Evolutionary conservation across 305 asterid species (phyloP).

Genomic region (Petunia hybrid): DNA sequence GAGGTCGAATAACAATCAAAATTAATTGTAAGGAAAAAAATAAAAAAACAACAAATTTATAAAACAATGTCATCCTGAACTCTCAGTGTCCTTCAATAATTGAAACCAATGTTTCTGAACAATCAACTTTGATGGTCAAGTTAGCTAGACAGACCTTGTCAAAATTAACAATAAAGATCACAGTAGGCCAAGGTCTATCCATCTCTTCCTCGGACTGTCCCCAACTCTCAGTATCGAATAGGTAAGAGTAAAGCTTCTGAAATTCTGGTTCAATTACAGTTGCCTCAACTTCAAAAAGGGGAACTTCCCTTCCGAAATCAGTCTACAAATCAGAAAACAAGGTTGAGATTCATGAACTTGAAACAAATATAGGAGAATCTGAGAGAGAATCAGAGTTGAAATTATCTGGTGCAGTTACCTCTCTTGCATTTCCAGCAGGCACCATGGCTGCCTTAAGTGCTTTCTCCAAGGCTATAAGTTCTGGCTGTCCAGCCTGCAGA

Average conservation of each 20-base stretch:
- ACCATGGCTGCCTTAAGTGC: constrained; percentile 74
- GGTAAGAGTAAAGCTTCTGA: constrained; percentile 87
- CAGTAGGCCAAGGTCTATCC: constrained; percentile 91
- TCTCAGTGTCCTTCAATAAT: constrained; percentile 16
- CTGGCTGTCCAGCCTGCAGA: constrained; percentile 87
- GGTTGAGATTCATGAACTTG: constrained; percentile 12
- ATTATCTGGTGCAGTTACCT: constrained; percentile 61
- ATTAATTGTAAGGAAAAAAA: neutral
- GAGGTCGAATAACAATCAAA: neutral
- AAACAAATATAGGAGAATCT: constrained; percentile 29
- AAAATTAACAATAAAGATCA: constrained; percentile 86
- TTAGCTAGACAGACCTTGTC: constrained; percentile 70
- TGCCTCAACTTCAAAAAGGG: constrained; percentile 96
- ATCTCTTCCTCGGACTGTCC: constrained; percentile 67
- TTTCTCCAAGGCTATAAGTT: constrained; percentile 86
- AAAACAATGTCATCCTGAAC: neutral
- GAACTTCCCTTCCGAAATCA: constrained; percentile 95
- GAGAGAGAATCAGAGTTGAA: constrained; percentile 26
- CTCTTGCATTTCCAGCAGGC: constrained; percentile 93
- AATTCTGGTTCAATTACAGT: constrained; percentile 86
- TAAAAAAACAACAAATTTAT: neutral
- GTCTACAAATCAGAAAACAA: constrained; percentile 56
- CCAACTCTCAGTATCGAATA: constrained; percentile 76
- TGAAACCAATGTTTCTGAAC: constrained; percentile 7
- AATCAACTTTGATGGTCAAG: constrained; percentile 26